Evolutionary conservation across 2,329 filamentous ascomycete species (phyloP), one percentile per base, ranked within the genome.

Genomic region (Colletotrichum plurivorum): DNA sequence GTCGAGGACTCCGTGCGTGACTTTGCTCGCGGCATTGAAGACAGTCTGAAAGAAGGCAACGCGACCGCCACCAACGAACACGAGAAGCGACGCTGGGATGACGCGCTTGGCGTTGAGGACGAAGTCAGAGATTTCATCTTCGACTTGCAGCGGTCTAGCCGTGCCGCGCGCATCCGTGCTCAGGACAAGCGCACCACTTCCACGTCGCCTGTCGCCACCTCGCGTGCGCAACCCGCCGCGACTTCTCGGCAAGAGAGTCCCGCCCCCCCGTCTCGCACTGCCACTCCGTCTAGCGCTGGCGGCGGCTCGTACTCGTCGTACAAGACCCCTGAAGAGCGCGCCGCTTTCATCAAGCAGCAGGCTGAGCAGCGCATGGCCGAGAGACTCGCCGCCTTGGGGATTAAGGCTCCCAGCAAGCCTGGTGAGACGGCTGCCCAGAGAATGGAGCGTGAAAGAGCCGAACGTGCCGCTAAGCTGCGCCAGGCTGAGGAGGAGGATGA

Each of bases 111-210:
- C 31, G 96, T 99, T 31, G 96, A 99, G 78, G 95, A 99, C 76
- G 94, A 97, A 76, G 93, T 98, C 71, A 94, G 94, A 76, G 96
- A 99, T 77, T 98, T 99, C 80, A 99, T 99, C 78, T 98, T 96
- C 78, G 96, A 98, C 74, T 84, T 99, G 61, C 95, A 98, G 78
- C 90, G 95, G 70, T 93, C 91, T 71, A 97, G 94, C 78, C 90
- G 94, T 72, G 87, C 94, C 72, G 87, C 93, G 61, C 91, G 91
- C 68, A 82, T 97, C 67, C 85, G 88, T 68, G 82, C 84, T 56
- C 89, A 88, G 77, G 91, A 90, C 70, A 87, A 82, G 64, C 84
- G 84, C 27, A 79, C 82, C 20, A 79, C 84, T 39, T 77, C 81
- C 54, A 66, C 78, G 57, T 76, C 81, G 18, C 76, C 80, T 15